phyloP scores from a whole-genome alignment of 345 rosid genomes.

The Microthlaspi erraticum region DNA sequence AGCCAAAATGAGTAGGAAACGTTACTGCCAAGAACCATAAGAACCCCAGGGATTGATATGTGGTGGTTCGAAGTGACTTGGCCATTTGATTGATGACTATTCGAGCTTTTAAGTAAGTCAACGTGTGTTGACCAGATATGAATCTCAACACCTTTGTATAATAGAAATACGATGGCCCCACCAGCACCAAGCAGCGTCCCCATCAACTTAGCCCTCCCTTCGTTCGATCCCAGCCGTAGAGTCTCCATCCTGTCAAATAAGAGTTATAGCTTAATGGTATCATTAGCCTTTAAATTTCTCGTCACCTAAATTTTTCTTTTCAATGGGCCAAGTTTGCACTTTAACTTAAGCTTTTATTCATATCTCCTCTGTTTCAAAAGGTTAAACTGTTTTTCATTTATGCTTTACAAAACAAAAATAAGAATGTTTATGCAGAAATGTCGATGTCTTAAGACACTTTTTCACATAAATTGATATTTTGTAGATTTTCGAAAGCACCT shows the following conservation, averaged over 20 bases:
- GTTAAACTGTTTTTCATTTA: background rate
- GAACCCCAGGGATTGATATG: constrained; percentile 38
- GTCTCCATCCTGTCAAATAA: constrained; percentile 49
- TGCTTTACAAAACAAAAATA: background rate
- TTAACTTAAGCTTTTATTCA: background rate
- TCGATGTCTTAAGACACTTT: background rate
- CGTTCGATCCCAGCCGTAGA: constrained; percentile 35
- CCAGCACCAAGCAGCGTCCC: constrained; percentile 57
- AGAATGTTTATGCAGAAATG: background rate
- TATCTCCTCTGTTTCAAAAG: background rate
- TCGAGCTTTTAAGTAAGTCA: constrained; percentile 34
- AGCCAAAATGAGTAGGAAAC: constrained; percentile 45
- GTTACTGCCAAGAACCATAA: constrained; percentile 42
- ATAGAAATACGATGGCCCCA: constrained; percentile 59
- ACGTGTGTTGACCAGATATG: constrained; percentile 48
- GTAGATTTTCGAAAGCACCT: background rate
- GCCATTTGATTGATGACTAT: constrained; percentile 14
- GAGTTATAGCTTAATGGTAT: background rate
- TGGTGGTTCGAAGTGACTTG: constrained; percentile 28
- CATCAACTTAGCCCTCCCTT: constrained; percentile 55
- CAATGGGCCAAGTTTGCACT: background rate
- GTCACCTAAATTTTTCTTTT: background rate
- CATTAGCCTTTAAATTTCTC: constrained; percentile 4
- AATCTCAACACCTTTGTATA: constrained; percentile 58
- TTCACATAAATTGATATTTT: background rate